Base-by-base conservation (phyloP, 1,284 basidiomycete species). In the Butyriboletus appendiculatus region DNA sequence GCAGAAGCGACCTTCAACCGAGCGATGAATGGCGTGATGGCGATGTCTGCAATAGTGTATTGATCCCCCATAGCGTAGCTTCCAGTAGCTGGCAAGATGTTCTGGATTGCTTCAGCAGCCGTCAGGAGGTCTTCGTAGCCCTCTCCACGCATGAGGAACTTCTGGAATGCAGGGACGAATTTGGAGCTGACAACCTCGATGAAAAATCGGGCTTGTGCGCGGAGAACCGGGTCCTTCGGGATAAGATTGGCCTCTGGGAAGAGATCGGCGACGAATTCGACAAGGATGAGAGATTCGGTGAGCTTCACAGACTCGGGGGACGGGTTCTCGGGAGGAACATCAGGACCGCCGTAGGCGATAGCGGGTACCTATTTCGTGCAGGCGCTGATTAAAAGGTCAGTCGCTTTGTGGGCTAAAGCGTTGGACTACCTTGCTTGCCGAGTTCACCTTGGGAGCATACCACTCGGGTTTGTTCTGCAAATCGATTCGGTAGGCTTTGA, bases 401-500 rank as follows among this genome's bases (percentile, higher is more conserved):
- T 40, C n/a, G 28, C n/a, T 46, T 1, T 14, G 35, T 15, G 5
- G 8, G 10, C 12, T 24, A 14, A 18, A 8, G 24, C 10, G 22
- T 35, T 14, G 39, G 24, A 20, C 1, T 60, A 83, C 84, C 75
- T 87, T 86, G 66, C 79, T 78, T 1, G 80, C 82, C 1, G 81
- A 80, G 68, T 88, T 88, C 35, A 88, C 76, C 55, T 81, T 75
- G 1, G 78, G 73, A 0, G 79, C 76, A 64, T 84, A 86, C 85
- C 84, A 85, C 46, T 74, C 75, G 0, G 86, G 86, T 71, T 87
- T 88, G 73, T 85, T 81, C 58, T 64, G 52, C 30, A 87, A 67
- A 60, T 88, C 80, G 52, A 88, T 79, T 57, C 81, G 74, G 58
- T 73, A 82, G 30, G 73, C 64, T 28, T 75, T 79, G 62, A 74